Conservation (phyloP, 2,329 filamentous ascomycete species). For the Aspergillus ochraceus region DNA sequence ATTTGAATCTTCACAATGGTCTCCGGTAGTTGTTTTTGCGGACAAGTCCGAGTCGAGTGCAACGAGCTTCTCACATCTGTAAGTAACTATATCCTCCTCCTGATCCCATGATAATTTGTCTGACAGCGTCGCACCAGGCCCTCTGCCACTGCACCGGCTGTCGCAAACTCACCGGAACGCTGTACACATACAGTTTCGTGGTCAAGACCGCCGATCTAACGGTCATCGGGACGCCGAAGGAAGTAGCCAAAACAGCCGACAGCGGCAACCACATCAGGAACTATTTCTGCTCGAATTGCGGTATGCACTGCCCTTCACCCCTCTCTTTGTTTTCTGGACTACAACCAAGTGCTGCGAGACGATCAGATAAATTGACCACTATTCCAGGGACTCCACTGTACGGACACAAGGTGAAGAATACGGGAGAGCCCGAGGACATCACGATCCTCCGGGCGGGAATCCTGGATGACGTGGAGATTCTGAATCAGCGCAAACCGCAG, state of each 20-base stretch:
- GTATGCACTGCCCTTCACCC: conserved; percentile 17
- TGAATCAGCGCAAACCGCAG: conserved; percentile 30
- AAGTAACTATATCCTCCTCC: conserved; percentile 14
- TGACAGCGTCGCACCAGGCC: conserved; percentile 23
- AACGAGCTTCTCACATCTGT: conserved; percentile 30
- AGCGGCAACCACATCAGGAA: conserved; percentile 38
- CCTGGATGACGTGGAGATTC: conserved; percentile 29
- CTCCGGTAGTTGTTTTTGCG: conserved; percentile 38
- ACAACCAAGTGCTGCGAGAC: not conserved
- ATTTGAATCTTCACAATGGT: conserved; percentile 21
- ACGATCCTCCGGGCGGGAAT: conserved; percentile 38
- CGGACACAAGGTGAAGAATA: conserved; percentile 23
- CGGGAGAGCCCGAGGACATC: conserved; percentile 22
- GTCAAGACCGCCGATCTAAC: conserved; percentile 29
- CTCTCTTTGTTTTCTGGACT: no score
- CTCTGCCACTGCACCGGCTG: conserved; percentile 43
- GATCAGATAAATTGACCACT: conserved; percentile 5
- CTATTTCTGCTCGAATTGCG: conserved; percentile 40
- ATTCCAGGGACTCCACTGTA: conserved; percentile 28
- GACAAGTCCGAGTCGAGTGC: conserved; percentile 36
- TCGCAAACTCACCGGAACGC: conserved; percentile 37
- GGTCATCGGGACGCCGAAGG: conserved; percentile 35
- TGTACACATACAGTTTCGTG: conserved; percentile 33
- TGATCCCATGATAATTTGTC: not conserved
- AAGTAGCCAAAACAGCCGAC: conserved; percentile 35